Base-by-base conservation (phyloP, 202 grass and related monocot species). In the Tripidium arundinaceum region DNA sequence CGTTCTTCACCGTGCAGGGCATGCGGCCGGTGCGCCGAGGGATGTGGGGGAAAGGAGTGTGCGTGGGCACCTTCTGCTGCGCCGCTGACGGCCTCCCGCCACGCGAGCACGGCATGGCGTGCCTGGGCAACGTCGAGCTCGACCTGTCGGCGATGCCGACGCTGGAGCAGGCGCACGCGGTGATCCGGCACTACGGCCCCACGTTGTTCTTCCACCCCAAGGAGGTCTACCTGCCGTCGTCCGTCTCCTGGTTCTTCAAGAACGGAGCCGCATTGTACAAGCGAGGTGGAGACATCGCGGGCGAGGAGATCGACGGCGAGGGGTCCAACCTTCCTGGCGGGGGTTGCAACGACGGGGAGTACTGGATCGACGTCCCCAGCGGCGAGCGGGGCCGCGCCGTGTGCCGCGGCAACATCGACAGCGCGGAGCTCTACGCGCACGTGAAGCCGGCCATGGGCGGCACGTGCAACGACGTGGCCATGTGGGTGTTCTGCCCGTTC, bases 401-500 rank as follows among this genome's bases (percentile, higher is more conserved):
- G 62, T 76, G 79, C 83, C 86, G 46, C 68, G 94, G 94, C 40
- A 87, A 87, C 84, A 60, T 97, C 72, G 79, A 88, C 21, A 86
- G 82, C 72, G 91, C 91, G 31, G 83, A 94, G 50, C 79, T 94
- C 46, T 94, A 97, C 79, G 81, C 78, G 77, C 94, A 97, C 82
- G 61, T 94, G 45, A 94, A 97, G 75, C 87, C 89, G 29, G 85
- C 89, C 4, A 72, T 90, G 41, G 94, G 91, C 50, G 91, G 91
- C 16, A 47, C 83, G 54, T 97, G 84, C 82, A 94, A 87, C 3
- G 94, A 97, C 79, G 76, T 97, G 71, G 91, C 79, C 18, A 97
- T 93, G 94, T 97, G 94, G 91, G 83, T 94, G 28, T 97, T 97
- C 88, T 91, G 85, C 85, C 94, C 91, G 7, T 94, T 97, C 72